These are phyloP conservation scores for Myxozyma sirexii DNA, from an alignment of 805 yeast species.

Conservation along the genomic window DNA sequence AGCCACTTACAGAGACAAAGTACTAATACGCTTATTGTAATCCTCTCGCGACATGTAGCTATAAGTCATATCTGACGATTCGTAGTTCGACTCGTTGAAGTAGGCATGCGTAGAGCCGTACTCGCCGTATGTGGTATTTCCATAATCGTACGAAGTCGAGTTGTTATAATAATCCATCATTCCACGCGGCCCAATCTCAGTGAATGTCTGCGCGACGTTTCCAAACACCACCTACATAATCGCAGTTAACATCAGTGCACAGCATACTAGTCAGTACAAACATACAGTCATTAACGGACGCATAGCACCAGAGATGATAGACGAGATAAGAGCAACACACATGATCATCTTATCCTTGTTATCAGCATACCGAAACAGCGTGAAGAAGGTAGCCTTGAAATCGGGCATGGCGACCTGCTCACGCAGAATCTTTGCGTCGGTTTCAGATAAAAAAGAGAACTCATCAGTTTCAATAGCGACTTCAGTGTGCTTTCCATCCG, in stretches of 20 bases:
- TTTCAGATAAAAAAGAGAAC: constrained; percentile 37
- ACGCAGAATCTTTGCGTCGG: constrained; percentile 42
- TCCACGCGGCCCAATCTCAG: constrained; percentile 36
- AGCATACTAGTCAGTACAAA: constrained; percentile 48
- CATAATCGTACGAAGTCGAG: constrained; percentile 8
- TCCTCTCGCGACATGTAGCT: constrained; percentile 25
- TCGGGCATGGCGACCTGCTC: constrained; percentile 39
- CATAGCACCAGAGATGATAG: constrained; percentile 37
- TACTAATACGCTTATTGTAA: constrained; percentile 11
- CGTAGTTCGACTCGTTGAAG: constrained; percentile 9
- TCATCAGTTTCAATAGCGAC: constrained; percentile 11
- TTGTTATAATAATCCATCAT: background rate
- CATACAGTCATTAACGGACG: constrained; percentile 46
- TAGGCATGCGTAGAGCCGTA: constrained; percentile 29
- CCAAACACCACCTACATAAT: constrained; percentile 51
- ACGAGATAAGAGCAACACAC: constrained; percentile 41
- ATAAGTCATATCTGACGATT: background rate
- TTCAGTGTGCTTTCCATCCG: constrained; percentile 2
- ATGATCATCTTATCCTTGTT: constrained; percentile 21
- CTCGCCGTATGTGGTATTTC: constrained; percentile 28
- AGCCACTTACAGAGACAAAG: constrained; percentile 11
- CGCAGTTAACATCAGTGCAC: constrained; percentile 53
- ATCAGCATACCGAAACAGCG: constrained; percentile 44
- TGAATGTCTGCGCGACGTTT: constrained; percentile 44
- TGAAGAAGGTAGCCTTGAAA: constrained; percentile 36